Base-by-base conservation (phyloP, 345 rosid genomes). In the Dipteronia sinensis region DNA sequence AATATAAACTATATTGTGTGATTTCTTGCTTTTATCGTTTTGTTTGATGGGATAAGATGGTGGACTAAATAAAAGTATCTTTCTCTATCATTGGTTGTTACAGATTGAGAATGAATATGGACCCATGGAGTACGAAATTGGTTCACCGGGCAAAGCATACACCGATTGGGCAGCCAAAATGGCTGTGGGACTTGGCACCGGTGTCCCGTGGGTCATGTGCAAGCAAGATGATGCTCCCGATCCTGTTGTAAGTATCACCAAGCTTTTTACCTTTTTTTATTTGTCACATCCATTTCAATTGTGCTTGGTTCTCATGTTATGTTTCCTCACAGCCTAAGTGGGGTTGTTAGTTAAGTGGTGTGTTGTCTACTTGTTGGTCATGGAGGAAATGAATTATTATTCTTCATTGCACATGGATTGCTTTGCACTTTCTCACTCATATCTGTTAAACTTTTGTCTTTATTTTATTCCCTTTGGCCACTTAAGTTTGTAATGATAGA, bases 191-290 rank as follows among this genome's bases (percentile, higher is more conserved):
- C 94, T 88, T 1, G 89, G 88, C 79, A 94, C 99, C 47, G 99
- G 99, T 82, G 99, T 97, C 84, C 98, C 99, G 11, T 97, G 99
- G 99, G 89, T 97, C 87, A 97, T 97, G 99, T 97, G 99, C 94
- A 97, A 97, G 88, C 98, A 97, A 89, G 99, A 97, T 86, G 99
- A 94, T 82, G 98, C 96, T 44, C 98, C 98, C 0, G 98, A 97
- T 85, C 96, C 98, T 82, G 74, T 94, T 83, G 99, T 93, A 87
- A 85, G 94, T 80, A 27, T 77, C 42, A 12, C 67, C 56, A 10
- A 61, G 71, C 49, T 65, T 80, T 55, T 78, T 65, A 2, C 71
- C 10, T 55, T 67, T 85, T 55, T 65, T 82, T 80, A 68, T 46
- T 74, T 71, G 79, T 78, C 82, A 76, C 64, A 70, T 83, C 67